phyloP scores from a whole-genome alignment of 495 filamentous ascomycete genomes.

The Hypoxylon trugodes region DNA sequence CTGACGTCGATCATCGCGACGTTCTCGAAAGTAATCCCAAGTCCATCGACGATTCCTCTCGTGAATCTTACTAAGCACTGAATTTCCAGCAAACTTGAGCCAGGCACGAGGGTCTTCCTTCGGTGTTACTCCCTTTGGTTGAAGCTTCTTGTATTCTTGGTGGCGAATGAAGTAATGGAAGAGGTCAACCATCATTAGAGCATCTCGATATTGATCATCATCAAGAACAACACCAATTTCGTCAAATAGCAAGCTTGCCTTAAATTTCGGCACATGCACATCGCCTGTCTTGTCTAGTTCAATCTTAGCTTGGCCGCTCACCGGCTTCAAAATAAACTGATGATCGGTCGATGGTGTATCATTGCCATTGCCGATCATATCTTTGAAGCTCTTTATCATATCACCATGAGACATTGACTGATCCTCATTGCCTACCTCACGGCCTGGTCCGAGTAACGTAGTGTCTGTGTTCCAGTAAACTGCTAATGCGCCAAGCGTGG shows the following conservation, averaged over 20 bases:
- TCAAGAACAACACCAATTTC: constrained; percentile 96
- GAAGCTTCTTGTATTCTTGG: constrained; percentile 94
- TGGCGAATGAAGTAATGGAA: constrained; percentile 99
- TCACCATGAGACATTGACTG: constrained; percentile 66
- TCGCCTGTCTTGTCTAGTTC: constrained; percentile 92
- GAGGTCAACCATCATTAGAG: constrained; percentile 94
- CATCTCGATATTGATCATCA: constrained; percentile 96
- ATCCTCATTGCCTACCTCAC: constrained; percentile 66
- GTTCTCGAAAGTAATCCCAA: constrained; percentile 92
- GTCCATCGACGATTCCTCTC: constrained; percentile 90
- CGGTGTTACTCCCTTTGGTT: constrained; percentile 80
- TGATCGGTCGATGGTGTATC: constrained; percentile 62
- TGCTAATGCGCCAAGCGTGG: constrained; percentile 83
- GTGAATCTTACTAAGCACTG: constrained; percentile 91
- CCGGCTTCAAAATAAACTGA: constrained; percentile 94
- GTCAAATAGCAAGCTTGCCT: constrained; percentile 89
- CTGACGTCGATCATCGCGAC: constrained; percentile 84
- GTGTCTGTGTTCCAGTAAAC: constrained; percentile 99
- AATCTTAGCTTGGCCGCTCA: constrained; percentile 89
- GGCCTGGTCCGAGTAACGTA: constrained; percentile 78
- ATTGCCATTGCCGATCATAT: constrained; percentile 77
- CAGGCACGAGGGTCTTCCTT: constrained; percentile 93
- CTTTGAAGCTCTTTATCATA: constrained; percentile 76
- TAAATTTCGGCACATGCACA: constrained; percentile 82
- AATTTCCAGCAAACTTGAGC: constrained; percentile 87